Conservation (phyloP, 257 asterid species). For the Craterostigma plantagineum region DNA sequence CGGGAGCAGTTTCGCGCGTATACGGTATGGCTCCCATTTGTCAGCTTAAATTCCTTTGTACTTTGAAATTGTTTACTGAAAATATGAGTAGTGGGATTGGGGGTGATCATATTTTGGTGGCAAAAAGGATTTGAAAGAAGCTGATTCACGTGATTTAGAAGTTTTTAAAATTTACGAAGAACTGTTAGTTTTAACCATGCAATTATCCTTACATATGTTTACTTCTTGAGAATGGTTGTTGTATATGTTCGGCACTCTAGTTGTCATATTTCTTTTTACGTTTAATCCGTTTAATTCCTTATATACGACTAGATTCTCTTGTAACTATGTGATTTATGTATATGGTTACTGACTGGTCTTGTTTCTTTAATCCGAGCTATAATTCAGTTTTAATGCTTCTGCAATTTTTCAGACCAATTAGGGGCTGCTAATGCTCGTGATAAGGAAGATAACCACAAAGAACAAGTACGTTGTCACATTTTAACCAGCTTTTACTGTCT, state of each 20-base stretch:
- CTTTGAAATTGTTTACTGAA: constrained; percentile 2
- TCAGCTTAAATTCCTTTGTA: constrained; percentile 10
- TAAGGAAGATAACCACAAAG: constrained; percentile 14
- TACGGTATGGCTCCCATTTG: constrained; percentile 31
- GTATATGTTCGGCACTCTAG: no score
- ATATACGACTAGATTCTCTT: neutral
- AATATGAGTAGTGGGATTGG: neutral
- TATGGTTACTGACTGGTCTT: neutral
- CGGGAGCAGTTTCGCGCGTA: constrained; percentile 32
- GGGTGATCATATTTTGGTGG: no score
- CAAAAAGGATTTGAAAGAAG: no score
- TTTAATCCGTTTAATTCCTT: no score
- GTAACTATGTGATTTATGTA: constrained; percentile 1
- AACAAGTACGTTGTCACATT: constrained; percentile 19
- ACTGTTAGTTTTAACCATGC: no score
- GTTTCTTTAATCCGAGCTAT: neutral
- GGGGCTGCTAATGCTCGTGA: constrained; percentile 15
- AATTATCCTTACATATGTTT: no score
- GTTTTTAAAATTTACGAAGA: no score
- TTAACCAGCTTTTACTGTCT: constrained; percentile 7
- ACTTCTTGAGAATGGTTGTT: no score
- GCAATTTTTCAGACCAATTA: constrained; percentile 17
- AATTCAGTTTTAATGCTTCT: neutral
- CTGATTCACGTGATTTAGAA: no score
- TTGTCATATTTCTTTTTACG: no score